A percentile compares a stretch with the other conserved stretches of the same genome.
phyloP scores from a whole-genome alignment of 1,139 yeast species.

The Blastobotrys ciferrii region DNA sequence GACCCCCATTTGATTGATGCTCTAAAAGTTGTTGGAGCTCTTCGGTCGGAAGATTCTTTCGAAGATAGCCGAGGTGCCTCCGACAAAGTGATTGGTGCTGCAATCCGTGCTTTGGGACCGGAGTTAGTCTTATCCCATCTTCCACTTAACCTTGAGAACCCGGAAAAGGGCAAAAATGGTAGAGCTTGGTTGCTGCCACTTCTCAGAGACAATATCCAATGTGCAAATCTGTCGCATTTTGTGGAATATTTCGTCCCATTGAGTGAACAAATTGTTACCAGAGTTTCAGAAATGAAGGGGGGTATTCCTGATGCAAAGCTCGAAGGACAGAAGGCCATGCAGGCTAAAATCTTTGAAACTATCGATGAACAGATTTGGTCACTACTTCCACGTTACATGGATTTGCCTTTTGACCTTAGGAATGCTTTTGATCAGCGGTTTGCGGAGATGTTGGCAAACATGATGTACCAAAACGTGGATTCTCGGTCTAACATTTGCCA shows the following conservation, averaged over 20 bases:
- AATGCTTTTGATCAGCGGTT: conserved; percentile 67
- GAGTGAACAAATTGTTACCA: conserved; percentile 55
- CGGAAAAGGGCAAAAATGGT: conserved; percentile 49
- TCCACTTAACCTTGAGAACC: conserved; percentile 67
- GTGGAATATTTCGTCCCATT: conserved; percentile 64
- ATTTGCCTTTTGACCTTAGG: conserved; percentile 73
- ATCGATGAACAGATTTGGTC: conserved; percentile 92
- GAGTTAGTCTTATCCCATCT: conserved; percentile 68
- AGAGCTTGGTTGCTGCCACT: conserved; percentile 97
- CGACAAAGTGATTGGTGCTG: conserved; percentile 76
- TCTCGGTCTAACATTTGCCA: conserved; percentile 79
- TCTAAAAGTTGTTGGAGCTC: conserved; percentile 72
- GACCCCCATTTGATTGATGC: conserved; percentile 71
- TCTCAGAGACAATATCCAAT: conserved; percentile 78
- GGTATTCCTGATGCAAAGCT: conserved; percentile 28
- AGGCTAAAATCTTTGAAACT: conserved; percentile 74
- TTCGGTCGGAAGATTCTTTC: conserved; percentile 76
- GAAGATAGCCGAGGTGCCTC: conserved; percentile 75
- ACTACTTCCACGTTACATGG: conserved; percentile 83
- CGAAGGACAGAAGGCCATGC: conserved; percentile 46
- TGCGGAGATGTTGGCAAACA: conserved; percentile 72
- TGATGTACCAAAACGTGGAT: conserved; percentile 71
- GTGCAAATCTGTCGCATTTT: conserved; percentile 66
- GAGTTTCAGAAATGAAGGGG: conserved; percentile 43
- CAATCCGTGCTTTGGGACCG: conserved; percentile 81